Evolutionary conservation across 1,139 yeast genomes (phyloP), one percentile per base, ranked within the genome.

Genomic region (Cylindricascospora bacillispora): DNA sequence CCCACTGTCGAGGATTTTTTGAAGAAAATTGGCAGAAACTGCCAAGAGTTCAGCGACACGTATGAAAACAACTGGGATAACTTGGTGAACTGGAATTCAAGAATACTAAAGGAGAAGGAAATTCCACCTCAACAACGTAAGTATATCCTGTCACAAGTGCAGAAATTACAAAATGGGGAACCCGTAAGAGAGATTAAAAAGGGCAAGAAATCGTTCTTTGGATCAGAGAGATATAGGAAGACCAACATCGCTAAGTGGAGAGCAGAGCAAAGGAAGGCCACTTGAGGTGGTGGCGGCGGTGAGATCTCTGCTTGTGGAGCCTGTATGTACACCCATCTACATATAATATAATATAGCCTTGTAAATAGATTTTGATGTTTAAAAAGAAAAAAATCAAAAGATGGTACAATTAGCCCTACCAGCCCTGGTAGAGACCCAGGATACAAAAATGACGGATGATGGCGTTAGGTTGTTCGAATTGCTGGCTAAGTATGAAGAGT

Each of bases 181-280:
- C 67, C 70, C 13, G 61, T 79, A 35, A 49, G 61, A 40, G 82
- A 73, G 48, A 67, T 72, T 43, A 69, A 68, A 45, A 56, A 64
- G 42, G 85, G 92, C 11, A 69, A 62, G 59, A 86, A 85, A 68
- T 54, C 62, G 15, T 75, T 75, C 69, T 64, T 73, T 45, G 95
- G 95, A 23, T 95, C 95, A 50, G 95, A 85, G 57, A 70, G 95
- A 54, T 79, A 76, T 45, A 67, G 79, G 37, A 71, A 67, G 49
- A 75, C 78, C 26, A 73, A 70, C 31, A 57, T 67, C 35, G 93
- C 93, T 13, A 75, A 73, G 54, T 66, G 72, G 61, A 61, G 63
- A 32, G 80, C 82, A n/a, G 66, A 73, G 41, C 62, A 70, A 43
- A 65, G 74, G 47, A 62, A 61, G 11, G 60, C 55, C 32, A 4